Percentiles rank a stretch among this genome's conserved stretches.
Evolutionary conservation across 108 stramenopile species (phyloP).

Genomic region (Cyclotella sp.): DNA sequence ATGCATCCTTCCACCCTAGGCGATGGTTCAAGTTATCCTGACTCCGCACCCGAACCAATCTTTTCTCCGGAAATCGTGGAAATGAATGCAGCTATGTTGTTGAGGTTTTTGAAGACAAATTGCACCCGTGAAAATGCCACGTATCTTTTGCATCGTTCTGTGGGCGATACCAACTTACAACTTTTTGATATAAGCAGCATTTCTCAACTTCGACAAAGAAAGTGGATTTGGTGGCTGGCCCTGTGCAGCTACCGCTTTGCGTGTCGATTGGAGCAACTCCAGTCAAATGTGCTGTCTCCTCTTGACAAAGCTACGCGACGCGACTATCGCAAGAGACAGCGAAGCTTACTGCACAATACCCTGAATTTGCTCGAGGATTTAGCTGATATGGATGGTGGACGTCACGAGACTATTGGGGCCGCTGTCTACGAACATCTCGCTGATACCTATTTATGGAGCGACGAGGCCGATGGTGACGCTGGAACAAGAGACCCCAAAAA

Average conservation of each 20-base stretch:
- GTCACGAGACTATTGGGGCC: constrained; percentile 82
- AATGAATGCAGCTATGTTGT: constrained; percentile 84
- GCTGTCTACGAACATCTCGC: constrained; percentile 82
- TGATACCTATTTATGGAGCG: constrained; percentile 73
- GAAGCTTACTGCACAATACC: constrained; percentile 75
- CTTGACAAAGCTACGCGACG: constrained; percentile 41
- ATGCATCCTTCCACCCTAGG: constrained; percentile 75
- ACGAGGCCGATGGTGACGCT: constrained; percentile 29
- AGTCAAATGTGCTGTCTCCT: constrained; percentile 30
- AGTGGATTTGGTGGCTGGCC: constrained; percentile 91
- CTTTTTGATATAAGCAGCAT: constrained; percentile 83
- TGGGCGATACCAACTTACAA: constrained; percentile 76
- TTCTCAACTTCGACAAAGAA: constrained; percentile 73
- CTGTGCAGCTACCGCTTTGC: constrained; percentile 87
- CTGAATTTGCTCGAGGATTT: constrained; percentile 79
- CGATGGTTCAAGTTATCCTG: constrained; percentile 15
- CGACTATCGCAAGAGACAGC: constrained; percentile 78
- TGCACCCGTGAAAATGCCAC: constrained; percentile 84
- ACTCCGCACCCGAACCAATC: constrained; percentile 32
- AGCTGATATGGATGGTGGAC: constrained; percentile 82
- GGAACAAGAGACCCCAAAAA: constrained; percentile 24
- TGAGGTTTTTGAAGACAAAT: constrained; percentile 83
- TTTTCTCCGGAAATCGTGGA: constrained; percentile 88
- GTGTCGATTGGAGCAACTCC: constrained; percentile 69
- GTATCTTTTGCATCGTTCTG: constrained; percentile 70